Percentiles rank a stretch among this genome's conserved stretches.
Conservation (phyloP, 345 rosid species). For the Draba incana region DNA sequence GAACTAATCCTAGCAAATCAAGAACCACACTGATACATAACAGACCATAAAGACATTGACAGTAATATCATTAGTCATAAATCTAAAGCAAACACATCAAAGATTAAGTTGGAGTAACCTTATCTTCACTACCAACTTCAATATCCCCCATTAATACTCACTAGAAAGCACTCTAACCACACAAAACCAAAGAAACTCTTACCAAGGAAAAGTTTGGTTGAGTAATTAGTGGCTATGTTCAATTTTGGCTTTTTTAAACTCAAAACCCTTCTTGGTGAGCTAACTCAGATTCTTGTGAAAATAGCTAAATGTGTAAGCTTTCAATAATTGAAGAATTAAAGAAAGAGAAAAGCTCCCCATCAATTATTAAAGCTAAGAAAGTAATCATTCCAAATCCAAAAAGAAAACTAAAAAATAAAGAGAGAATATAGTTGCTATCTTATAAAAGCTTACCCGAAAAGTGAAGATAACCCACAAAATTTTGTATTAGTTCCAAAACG, state of each 20-base stretch:
- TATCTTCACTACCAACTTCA: too few species aligned
- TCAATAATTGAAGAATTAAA: conserved; percentile 35
- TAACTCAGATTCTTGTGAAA: conserved; percentile 51
- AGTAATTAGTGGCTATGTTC: too few species aligned
- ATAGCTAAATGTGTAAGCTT: conserved; percentile 23
- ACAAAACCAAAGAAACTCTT: conserved; percentile 32
- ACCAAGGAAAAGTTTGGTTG: too few species aligned
- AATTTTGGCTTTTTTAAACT: not conserved
- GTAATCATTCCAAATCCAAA: conserved; percentile 9
- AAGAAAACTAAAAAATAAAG: not conserved
- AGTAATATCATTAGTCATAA: conserved; percentile 13
- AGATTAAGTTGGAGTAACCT: conserved; percentile 45
- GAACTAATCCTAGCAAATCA: too few species aligned
- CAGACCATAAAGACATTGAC: conserved; percentile 27
- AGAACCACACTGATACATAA: conserved; percentile 2
- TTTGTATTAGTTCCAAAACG: conserved; percentile 4
- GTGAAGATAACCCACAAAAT: conserved; percentile 30
- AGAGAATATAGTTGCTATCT: conserved; percentile 18
- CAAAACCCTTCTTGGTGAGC: conserved; percentile 38
- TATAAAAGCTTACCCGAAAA: conserved; percentile 33
- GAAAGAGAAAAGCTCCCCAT: conserved; percentile 28
- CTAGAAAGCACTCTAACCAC: conserved; percentile 31
- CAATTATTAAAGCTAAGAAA: conserved; percentile 17
- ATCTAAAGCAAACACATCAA: not conserved
- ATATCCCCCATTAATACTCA: conserved; percentile 41